Percentiles rank a stretch among this genome's conserved stretches.
phyloP scores from a whole-genome alignment of 2,329 filamentous ascomycete species.

The Alternaria rosae region DNA sequence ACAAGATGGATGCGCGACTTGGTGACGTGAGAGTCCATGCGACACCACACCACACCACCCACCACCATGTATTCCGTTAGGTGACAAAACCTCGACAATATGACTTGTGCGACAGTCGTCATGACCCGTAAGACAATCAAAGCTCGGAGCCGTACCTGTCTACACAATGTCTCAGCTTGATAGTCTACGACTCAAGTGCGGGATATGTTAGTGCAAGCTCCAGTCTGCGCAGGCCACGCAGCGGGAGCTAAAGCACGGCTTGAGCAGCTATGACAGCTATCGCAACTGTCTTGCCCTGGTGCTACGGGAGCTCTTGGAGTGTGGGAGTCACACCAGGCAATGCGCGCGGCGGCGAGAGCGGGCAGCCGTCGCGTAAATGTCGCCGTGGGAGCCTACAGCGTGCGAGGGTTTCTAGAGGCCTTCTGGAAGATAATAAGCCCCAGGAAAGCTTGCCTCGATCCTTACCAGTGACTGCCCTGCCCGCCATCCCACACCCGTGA shows the following conservation, averaged over 20 bases:
- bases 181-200: background rate
- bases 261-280: background rate
- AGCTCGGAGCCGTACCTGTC: conserved; percentile 1
- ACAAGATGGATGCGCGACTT: background rate
- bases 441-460: conserved; percentile 30
- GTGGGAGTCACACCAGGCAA: conserved; percentile 8
- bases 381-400: conserved; percentile 6
- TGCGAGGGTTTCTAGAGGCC: conserved; percentile 31
- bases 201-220: conserved; percentile 5
- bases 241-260: conserved; percentile 28
- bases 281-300: conserved; percentile 9
- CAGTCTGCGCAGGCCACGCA: conserved; percentile 13
- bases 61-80: background rate
- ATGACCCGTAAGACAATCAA: background rate
- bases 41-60: background rate
- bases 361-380: conserved; percentile 15
- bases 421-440: conserved; percentile 38
- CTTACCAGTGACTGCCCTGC: conserved; percentile 20
- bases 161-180: background rate
- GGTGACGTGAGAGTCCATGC: conserved; percentile 3
- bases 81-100: background rate
- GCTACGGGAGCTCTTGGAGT: background rate
- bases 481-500: conserved; percentile 23
- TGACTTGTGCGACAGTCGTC: background rate
- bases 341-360: conserved; percentile 17